Evolutionary conservation across 495 filamentous ascomycete genomes (phyloP), one percentile per base, ranked within the genome.

Genomic region (Penicillium bialowiezense): DNA sequence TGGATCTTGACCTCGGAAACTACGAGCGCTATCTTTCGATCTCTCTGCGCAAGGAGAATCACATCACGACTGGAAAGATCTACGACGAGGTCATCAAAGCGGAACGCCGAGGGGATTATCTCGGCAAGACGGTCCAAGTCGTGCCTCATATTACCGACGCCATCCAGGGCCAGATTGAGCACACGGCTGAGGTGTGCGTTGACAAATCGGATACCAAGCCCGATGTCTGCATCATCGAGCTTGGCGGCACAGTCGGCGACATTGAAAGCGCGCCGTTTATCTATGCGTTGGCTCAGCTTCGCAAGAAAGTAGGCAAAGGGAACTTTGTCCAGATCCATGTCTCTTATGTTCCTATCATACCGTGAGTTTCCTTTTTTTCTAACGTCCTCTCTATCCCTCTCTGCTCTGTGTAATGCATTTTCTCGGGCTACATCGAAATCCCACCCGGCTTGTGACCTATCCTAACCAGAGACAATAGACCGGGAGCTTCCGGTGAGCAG

Each of bases 21-120:
- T 97, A 96, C 66, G 90, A 96, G 66, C 79, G 90, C n/a, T 90
- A 89, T 58, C 80, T 89, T 33, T 80, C 82, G 50, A 80, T 88
- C 46, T 86, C 84, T 8, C 78, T 95, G 20, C 85, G 78, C 3
- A 72, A 82, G 18, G 89, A 92, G 48, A 87, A 89, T 71, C 96
- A 96, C 64, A 93, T 97, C 70, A 97, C 91, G 3, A 95, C 90
- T 6, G 91, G 91, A 46, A 96, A 95, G 75, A 87, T 96, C 50
- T 96, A 93, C 66, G 74, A 87, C 58, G 77, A 84, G 46, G 91
- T 95, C 18, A 90, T 95, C 45, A 72, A 84, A 58, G 75, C 72
- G 50, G 85, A 95, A 67, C 76, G 90, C 33, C 68, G 70, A 28
- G 91, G 91, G 21, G 80, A 88, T 56, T 96, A 96, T 55, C 78